Conservation (phyloP, 352 stramenopile genomes). For the Phytophthora litchii region DNA sequence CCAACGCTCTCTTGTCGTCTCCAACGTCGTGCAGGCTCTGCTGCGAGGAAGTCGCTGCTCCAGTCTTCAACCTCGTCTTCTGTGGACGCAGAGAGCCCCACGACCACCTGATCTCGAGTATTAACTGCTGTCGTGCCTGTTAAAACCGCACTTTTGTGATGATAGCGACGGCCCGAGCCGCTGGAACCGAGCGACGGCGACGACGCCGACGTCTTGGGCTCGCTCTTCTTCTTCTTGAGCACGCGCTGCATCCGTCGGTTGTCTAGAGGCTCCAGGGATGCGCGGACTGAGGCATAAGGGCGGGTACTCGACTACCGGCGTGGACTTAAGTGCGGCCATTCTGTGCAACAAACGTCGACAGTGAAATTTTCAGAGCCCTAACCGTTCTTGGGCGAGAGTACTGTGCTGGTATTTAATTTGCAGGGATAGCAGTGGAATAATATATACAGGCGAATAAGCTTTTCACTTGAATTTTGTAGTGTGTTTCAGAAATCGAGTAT, state of each 20-base stretch:
- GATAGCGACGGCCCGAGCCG: constrained; percentile 13
- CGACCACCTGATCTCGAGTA: constrained; percentile 64
- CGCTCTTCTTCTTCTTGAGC: constrained; percentile 35
- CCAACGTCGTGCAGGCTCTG: constrained; percentile 27
- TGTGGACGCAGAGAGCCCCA: constrained; percentile 65
- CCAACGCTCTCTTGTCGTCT: constrained; percentile 43
- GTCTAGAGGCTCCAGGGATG: constrained; percentile 9
- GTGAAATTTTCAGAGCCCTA: constrained; percentile 83
- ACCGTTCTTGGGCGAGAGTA: constrained; percentile 26
- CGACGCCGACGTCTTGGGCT: constrained; percentile 14
- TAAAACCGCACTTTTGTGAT: constrained; percentile 23
- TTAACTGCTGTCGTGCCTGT: too few species aligned
- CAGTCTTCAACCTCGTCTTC: constrained; percentile 83
- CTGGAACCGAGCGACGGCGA: constrained; percentile 14
- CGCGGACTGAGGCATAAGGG: constrained; percentile 30
- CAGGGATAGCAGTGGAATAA: neutral
- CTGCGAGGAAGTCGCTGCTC: constrained; percentile 61
- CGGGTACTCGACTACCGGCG: neutral
- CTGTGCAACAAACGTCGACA: constrained; percentile 37
- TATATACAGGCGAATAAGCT: constrained; percentile 1
- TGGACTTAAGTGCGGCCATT: constrained; percentile 8
- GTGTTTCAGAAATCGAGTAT: too few species aligned
- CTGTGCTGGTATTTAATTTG: neutral
- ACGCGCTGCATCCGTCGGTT: constrained; percentile 36
- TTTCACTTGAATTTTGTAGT: neutral